phyloP scores from a whole-genome alignment of 2,329 filamentous ascomycete genomes.

The Neofusicoccum umdonicola region DNA sequence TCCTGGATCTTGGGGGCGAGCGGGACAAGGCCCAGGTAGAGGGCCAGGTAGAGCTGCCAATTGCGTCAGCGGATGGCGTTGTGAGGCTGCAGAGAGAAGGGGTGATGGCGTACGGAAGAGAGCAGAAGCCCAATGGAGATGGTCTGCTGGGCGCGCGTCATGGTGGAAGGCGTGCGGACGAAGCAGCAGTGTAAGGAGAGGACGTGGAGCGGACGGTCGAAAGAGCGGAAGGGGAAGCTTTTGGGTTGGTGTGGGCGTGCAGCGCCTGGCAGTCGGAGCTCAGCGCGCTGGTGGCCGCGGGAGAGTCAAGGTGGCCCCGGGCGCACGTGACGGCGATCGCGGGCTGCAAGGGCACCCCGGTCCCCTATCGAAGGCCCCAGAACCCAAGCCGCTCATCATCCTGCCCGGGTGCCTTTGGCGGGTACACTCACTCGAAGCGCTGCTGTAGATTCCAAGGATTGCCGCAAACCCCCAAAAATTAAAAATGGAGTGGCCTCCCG shows the following conservation, averaged over 20 bases:
- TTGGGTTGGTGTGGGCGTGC: not conserved
- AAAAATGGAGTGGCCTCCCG: constrained; percentile 15
- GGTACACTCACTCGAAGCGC: not conserved
- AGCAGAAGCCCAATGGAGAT: constrained; percentile 84
- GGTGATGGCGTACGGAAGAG: constrained; percentile 67
- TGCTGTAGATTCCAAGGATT: not conserved
- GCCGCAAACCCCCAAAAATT: too few relatives aligned
- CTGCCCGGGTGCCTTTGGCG: not conserved
- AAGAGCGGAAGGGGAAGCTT: constrained; percentile 2
- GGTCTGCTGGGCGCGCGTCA: constrained; percentile 94
- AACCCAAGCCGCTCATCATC: not conserved
- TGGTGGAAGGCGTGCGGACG: constrained; percentile 37
- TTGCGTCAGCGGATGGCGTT: not conserved
- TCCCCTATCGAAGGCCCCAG: constrained; percentile 15
- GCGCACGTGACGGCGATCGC: constrained; percentile 1
- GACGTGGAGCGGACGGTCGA: not conserved
- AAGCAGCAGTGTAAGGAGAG: not conserved
- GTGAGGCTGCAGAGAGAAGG: constrained; percentile 10
- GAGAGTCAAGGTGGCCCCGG: constrained; percentile 5
- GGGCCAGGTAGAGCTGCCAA: constrained; percentile 77
- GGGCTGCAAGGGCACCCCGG: not conserved
- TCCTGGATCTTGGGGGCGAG: constrained; percentile 74
- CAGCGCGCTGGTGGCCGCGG: not conserved
- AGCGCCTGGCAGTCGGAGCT: not conserved
- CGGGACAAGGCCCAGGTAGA: constrained; percentile 80